Percentiles rank a stretch among this genome's conserved stretches.
These are phyloP conservation scores for Phalaenopsis aphrodite DNA, from an alignment of 106 monocot genomes.

Conservation along the genomic window DNA sequence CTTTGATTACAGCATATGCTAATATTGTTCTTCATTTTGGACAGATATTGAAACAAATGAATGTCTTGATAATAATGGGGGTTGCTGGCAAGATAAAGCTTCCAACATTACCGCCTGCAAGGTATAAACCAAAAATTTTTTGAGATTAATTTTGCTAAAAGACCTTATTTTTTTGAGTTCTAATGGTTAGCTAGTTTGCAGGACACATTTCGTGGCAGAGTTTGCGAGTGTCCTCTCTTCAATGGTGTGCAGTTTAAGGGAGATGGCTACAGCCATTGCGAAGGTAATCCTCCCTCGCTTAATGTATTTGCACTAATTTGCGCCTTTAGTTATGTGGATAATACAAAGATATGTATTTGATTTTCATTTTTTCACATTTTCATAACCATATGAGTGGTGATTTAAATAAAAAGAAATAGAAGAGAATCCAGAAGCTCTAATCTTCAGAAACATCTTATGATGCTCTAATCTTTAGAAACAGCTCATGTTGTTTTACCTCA, in stretches of 20 bases:
- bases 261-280: slow-evolving; percentile 86
- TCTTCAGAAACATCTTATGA: too few species aligned
- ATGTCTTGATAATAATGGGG: slow-evolving; percentile 81
- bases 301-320: slow-evolving; percentile 1
- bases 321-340: background rate
- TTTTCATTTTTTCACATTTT: background rate
- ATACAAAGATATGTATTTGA: background rate
- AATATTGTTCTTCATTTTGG: slow-evolving; percentile 6
- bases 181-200: slow-evolving; percentile 19
- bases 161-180: slow-evolving; percentile 7
- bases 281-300: slow-evolving; percentile 42
- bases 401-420: background rate
- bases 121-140: slow-evolving; percentile 22
- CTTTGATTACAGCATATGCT: slow-evolving; percentile 11
- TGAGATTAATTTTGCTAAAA: background rate
- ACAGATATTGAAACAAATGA: slow-evolving; percentile 94
- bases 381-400: background rate
- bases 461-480: too few species aligned
- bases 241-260: slow-evolving; percentile 88
- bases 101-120: slow-evolving; percentile 90
- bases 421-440: background rate
- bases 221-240: slow-evolving; percentile 87
- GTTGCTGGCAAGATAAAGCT: slow-evolving; percentile 92
- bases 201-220: slow-evolving; percentile 98
- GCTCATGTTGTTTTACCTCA: too few species aligned